Conservation (phyloP, 2,329 filamentous ascomycete genomes). For the Pseudonectria buxi region DNA sequence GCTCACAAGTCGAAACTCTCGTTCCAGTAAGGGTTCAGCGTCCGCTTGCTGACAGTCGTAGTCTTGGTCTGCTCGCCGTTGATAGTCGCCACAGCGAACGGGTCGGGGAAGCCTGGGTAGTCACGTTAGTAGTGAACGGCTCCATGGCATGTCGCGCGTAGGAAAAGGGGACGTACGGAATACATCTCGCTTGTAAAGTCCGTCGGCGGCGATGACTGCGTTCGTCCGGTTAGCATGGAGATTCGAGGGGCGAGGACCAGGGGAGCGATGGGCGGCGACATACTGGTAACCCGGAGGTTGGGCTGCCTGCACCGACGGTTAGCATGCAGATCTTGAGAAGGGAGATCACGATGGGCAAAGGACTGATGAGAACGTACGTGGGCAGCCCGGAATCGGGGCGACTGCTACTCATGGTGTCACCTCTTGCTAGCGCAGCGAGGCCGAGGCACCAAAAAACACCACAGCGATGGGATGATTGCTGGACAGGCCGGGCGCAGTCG, state of each 20-base stretch:
- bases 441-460: slow-evolving; percentile 20
- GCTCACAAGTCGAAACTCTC: slow-evolving; percentile 96
- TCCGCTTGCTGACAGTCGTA: slow-evolving; percentile 95
- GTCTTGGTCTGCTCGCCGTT: slow-evolving; percentile 98
- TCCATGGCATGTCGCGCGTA: neutral
- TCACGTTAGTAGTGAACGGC: slow-evolving; percentile 21
- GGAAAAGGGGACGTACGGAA: slow-evolving; percentile 64
- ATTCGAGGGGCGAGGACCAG: slow-evolving; percentile 12
- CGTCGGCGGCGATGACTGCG: slow-evolving; percentile 95
- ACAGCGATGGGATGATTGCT: slow-evolving; percentile 10
- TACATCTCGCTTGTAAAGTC: slow-evolving; percentile 97
- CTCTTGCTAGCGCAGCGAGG: slow-evolving; percentile 21
- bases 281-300: slow-evolving; percentile 92
- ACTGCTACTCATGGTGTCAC: slow-evolving; percentile 25
- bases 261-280: slow-evolving; percentile 27
- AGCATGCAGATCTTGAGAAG: slow-evolving; percentile 16
- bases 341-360: slow-evolving; percentile 6
- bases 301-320: slow-evolving; percentile 52
- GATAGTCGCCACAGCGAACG: slow-evolving; percentile 94
- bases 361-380: slow-evolving; percentile 23
- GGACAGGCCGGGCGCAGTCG: slow-evolving; percentile 11
- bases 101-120: slow-evolving; percentile 93
- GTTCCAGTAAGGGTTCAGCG: slow-evolving; percentile 99
- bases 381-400: slow-evolving; percentile 32
- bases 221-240: slow-evolving; percentile 29